Evolutionary conservation across 495 filamentous ascomycete species (phyloP), one percentile per base, ranked within the genome.

Genomic region (Tuber umbilicatum): DNA sequence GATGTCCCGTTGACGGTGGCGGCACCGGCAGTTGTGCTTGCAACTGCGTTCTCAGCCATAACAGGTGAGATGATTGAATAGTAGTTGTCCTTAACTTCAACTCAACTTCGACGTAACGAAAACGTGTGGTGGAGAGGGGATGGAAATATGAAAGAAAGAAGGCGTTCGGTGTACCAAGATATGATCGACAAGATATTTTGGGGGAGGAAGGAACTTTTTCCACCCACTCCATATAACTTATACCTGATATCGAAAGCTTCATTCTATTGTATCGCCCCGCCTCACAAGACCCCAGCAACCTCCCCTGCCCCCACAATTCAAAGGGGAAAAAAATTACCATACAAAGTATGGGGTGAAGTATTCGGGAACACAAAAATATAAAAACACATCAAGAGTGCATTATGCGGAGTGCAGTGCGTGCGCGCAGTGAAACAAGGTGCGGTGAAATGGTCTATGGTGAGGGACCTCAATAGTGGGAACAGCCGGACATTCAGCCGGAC

Each of bases 241-340:
- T 47, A 47, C 21, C 7, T 55, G 9, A 60, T 64, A 64, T 27
- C 27, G 3, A 64, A 19, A 17, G 50, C 55, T 31, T 35, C 27
- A 64, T 64, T 31, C 50, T 31, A 60, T 60, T 10, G 16, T 31
- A 60, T 60, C n/a, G 16, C 50, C n/a, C 10, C 12, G 12, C 50
- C 50, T 64, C 27, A 64, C 55, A 64, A 64, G 55, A 17, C 27
- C 16, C 31, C 14, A 35, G 27, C 27, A 64, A 64, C 12, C 47
- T 50, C 47, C 47, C 23, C 45, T 23, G 7, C 7, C 47, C 55
- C 55, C 55, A 64, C 55, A 27, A 64, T 64, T 64, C 55, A 64
- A 64, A 64, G 55, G 21, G 50, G 55, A 64, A 64, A 31, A 60
- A 64, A 64, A 64, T 64, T 31, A 16, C 55, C 55, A 64, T 64